Evolutionary conservation across 768 basidiomycete species (phyloP), one percentile per base, ranked within the genome.

Genomic region (Boletus reticulatus): DNA sequence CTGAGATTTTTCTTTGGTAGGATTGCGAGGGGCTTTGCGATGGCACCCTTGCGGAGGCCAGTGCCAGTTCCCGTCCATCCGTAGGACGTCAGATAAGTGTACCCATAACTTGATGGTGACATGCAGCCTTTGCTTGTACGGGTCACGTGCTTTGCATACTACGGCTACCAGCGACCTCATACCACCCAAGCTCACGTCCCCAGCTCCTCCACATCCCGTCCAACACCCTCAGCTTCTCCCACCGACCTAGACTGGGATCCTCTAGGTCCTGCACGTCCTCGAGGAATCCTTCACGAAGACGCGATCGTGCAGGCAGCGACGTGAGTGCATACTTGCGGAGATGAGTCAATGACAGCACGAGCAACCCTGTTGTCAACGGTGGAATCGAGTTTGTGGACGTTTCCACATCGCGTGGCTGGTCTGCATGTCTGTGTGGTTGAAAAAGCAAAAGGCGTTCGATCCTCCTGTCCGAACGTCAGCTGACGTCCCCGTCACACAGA

Each of bases 141-240:
- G 9, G 36, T 64, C 64, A 63, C 59, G 56, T 62, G 51, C 27
- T 31, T 19, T 24, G 32, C 19, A 42, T 22, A n/a, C 42, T 11
- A 19, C 41, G 29, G 8, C 27, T 34, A 32, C 42, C 67, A 4
- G 62, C 73, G 16, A 67, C 50, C 20, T 65, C 59, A 20, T 71
- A 73, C 89, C 85, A 94, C 19, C 81, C 85, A 19, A 90, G 76
- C n/a, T 76, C 73, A 8, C 62, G 71, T 1, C 88, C 88, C 92
- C 93, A 98, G 52, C 84, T 84, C 62, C 88, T 82, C 92, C 94
- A 93, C 84, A 96, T 93, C 66, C 92, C 74, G 47, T 93, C 84
- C 6, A 96, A 76, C 3, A 94, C 87, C 44, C 78, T 73, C 66
- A 92, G 67, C 73, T 95, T 94, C 64, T 90, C 90, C 45, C 77